Percentiles rank a stretch among this genome's conserved stretches.
Evolutionary conservation across 495 filamentous ascomycete genomes (phyloP).

Genomic region (Aspergillus sparsus): DNA sequence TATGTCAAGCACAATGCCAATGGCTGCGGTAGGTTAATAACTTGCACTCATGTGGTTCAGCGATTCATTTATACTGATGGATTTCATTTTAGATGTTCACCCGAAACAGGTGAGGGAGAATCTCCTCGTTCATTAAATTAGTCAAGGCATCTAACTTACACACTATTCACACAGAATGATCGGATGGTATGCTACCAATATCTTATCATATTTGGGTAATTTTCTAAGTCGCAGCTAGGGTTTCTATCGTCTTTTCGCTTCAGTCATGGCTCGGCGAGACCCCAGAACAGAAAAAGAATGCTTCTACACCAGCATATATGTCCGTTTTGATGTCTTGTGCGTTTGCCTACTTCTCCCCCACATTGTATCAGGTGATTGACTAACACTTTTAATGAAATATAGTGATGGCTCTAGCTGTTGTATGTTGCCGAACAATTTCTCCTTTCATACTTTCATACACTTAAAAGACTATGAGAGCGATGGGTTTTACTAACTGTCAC

Average conservation of each 20-base stretch:
- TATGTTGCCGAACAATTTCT: conserved; percentile 36
- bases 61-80: conserved; percentile 17
- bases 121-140: neutral
- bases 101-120: conserved; percentile 68
- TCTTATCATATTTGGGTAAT: neutral
- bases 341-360: conserved; percentile 31
- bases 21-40: conserved; percentile 70
- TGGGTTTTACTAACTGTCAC: conserved; percentile 18
- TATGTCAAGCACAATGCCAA: conserved; percentile 80
- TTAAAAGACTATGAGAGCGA: neutral
- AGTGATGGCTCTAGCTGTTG: conserved; percentile 80
- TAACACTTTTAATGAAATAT: conserved; percentile 18
- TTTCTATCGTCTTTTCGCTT: conserved; percentile 77
- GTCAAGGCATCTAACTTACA: conserved; percentile 16
- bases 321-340: conserved; percentile 81
- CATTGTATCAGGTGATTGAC: conserved; percentile 13
- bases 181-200: conserved; percentile 64
- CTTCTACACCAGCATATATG: conserved; percentile 77
- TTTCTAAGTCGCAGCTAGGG: conserved; percentile 52
- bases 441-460: neutral
- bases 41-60: neutral
- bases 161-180: conserved; percentile 54
- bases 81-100: conserved; percentile 70
- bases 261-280: conserved; percentile 87
- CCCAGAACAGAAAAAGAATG: conserved; percentile 66